Evolutionary conservation across 805 yeast genomes (phyloP).

Genomic region (Nakazawaea pomicola): DNA sequence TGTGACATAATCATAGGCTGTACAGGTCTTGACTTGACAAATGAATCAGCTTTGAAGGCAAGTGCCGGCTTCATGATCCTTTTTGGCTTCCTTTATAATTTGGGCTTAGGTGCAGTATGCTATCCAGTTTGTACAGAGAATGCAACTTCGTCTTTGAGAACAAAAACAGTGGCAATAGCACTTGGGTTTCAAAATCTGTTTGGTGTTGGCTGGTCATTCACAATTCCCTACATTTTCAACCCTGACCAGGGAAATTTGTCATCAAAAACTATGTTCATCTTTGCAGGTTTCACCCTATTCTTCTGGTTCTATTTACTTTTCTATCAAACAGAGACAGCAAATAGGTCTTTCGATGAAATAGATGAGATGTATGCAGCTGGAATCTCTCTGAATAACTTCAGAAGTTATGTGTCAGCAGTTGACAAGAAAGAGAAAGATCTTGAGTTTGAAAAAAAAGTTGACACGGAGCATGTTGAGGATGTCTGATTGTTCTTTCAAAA

Average conservation of each 20-base stretch:
- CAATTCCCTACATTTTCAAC: conserved; percentile 20
- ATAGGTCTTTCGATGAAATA: conserved; percentile 16
- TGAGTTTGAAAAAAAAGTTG: background rate
- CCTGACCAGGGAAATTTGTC: conserved; percentile 16
- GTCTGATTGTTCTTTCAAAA: conserved; percentile 3
- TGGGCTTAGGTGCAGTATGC: conserved; percentile 25
- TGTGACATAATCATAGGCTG: conserved; percentile 22
- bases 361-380: conserved; percentile 16
- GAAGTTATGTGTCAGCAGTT: background rate
- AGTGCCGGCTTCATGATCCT: conserved; percentile 22
- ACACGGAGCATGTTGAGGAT: conserved; percentile 12
- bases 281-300: conserved; percentile 17
- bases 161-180: conserved; percentile 18
- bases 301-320: conserved; percentile 11
- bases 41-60: conserved; percentile 23
- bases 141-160: conserved; percentile 16
- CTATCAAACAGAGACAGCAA: conserved; percentile 15
- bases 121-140: conserved; percentile 18
- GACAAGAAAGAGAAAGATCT: background rate
- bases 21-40: conserved; percentile 17
- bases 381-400: conserved; percentile 3
- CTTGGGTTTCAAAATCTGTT: conserved; percentile 11
- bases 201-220: conserved; percentile 17
- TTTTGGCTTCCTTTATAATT: conserved; percentile 21
- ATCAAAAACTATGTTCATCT: conserved; percentile 23